Percentiles rank a stretch among this genome's conserved stretches.
These are phyloP conservation scores for Phaffia tasmanica DNA, from an alignment of 768 basidiomycete species.

Conservation along the genomic window DNA sequence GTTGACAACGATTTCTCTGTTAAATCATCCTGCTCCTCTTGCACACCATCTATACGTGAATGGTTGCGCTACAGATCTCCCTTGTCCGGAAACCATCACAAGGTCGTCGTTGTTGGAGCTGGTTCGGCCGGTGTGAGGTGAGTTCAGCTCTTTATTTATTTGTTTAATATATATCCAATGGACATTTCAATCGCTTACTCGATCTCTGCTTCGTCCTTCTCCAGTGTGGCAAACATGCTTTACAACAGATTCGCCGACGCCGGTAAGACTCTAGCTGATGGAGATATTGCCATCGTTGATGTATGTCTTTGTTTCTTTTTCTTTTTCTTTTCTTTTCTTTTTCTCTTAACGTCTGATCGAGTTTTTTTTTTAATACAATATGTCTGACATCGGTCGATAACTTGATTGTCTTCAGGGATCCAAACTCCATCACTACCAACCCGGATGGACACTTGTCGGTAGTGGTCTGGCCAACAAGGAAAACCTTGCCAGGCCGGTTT, in stretches of 20 bases:
- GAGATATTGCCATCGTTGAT: slow-evolving; percentile 80
- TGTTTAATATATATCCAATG: not conserved
- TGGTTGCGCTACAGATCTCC: not conserved
- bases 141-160: not conserved
- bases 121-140: slow-evolving; percentile 45
- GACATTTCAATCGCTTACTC: slow-evolving; percentile 11
- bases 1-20: not conserved
- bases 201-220: slow-evolving; percentile 38
- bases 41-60: not conserved
- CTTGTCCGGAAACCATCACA: slow-evolving; percentile 45
- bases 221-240: slow-evolving; percentile 69
- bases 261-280: slow-evolving; percentile 54
- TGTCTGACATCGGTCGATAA: no score
- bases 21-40: not conserved
- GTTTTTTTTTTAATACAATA: slow-evolving; percentile 7
- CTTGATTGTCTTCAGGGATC: slow-evolving; percentile 15
- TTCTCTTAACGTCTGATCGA: slow-evolving; percentile 14
- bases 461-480: slow-evolving; percentile 65
- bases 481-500: slow-evolving; percentile 52
- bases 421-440: slow-evolving; percentile 43
- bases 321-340: not conserved
- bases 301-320: slow-evolving; percentile 29
- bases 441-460: slow-evolving; percentile 92
- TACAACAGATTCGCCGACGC: slow-evolving; percentile 64
- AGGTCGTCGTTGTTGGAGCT: slow-evolving; percentile 75